Evolutionary conservation across 148 eudicot species (phyloP).

Genomic region (Cornus suecica): DNA sequence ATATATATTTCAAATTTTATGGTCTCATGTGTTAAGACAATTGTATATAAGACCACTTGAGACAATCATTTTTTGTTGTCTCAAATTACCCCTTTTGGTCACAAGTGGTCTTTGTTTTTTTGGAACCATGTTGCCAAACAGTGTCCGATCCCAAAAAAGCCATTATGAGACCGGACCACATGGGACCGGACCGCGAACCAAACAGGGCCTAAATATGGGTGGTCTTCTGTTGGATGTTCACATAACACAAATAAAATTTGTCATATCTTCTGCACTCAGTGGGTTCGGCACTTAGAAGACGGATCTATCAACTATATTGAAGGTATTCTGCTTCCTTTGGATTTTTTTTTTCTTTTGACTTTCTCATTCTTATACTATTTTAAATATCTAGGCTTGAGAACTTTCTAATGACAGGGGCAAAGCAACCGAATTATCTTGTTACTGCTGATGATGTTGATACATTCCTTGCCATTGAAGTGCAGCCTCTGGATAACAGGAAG

Average conservation of each 20-base stretch:
- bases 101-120: too few relatives aligned
- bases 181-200: too few relatives aligned
- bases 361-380: conserved; percentile 1
- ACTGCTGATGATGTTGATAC: conserved; percentile 90
- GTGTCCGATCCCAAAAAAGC: too few relatives aligned
- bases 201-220: background rate
- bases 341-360: background rate
- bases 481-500: conserved; percentile 86
- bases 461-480: conserved; percentile 87
- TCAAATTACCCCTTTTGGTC: too few relatives aligned
- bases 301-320: conserved; percentile 90
- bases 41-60: too few relatives aligned
- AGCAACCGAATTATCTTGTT: conserved; percentile 80
- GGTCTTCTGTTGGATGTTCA: conserved; percentile 2
- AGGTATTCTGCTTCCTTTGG: conserved; percentile 38
- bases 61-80: too few relatives aligned
- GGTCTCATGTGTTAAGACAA: too few relatives aligned
- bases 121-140: too few relatives aligned
- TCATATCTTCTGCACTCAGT: conserved; percentile 36
- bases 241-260: conserved; percentile 5
- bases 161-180: too few relatives aligned
- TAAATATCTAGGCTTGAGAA: conserved; percentile 6
- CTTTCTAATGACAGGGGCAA: conserved; percentile 64
- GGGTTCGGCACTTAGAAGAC: conserved; percentile 96
- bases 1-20: too few relatives aligned